Evolutionary conservation across 441 rosid genomes (phyloP), one percentile per base, ranked within the genome.

Genomic region (Jatropha podagrica): DNA sequence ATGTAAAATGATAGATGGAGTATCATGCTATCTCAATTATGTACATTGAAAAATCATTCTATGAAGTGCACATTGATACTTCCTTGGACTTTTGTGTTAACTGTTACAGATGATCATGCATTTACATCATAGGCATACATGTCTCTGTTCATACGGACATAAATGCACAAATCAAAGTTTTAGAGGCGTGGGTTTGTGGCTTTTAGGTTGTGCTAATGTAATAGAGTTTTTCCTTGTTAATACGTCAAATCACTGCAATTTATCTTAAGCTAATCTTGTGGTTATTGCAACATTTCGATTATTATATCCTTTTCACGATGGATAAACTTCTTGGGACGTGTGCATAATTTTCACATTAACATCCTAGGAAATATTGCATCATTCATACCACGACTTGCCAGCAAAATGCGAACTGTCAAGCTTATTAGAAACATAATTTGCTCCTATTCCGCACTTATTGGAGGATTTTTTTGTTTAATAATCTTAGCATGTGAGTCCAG

Each of bases 401-500:
- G 77, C 74, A 32, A 69, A 68, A 72, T 76, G 71, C 65, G 18
- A 48, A 46, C 81, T 81, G 71, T 74, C 75, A 74, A 76, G 73
- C 82, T 75, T 59, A 59, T 37, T 65, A 65, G n/a, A 58, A 65
- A 60, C 2, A 26, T 41, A 32, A 9, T 42, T 64, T 73, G n/a
- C 59, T 72, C 52, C 63, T 63, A 20, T 55, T 68, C 75, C 77
- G 41, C 17, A 37, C 46, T 69, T 73, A 55, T 52, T 59, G 68
- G 72, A 75, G 13, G 71, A 23, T 11, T 15, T 48, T 27, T 5
- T 68, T 32, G 27, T 41, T 77, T 42, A 44, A 32, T 51, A 7
- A 38, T 38, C 61, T 20, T 52, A 38, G 15, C 17, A 64, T 64
- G 68, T 27, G 58, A 68, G 37, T 56, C n/a, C 32, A 58, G 68